Evolutionary conservation across 2,329 filamentous ascomycete genomes (phyloP).

Genomic region (Daldinia sp.): DNA sequence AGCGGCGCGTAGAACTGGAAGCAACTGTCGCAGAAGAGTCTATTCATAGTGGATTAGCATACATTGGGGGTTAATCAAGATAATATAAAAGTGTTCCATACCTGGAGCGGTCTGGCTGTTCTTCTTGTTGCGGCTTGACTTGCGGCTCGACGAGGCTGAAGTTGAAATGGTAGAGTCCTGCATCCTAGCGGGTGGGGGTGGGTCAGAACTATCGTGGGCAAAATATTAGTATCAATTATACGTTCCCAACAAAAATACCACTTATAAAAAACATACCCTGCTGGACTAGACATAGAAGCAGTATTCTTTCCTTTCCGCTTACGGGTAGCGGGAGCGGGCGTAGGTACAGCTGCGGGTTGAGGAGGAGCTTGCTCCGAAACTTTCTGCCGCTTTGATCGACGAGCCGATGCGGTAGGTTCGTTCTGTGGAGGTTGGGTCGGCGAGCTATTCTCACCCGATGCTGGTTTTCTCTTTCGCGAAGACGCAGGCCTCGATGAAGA

Average conservation of each 20-base stretch:
- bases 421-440: constrained; percentile 46
- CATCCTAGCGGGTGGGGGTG: constrained; percentile 73
- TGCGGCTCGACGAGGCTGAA: constrained; percentile 76
- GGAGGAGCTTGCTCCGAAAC: constrained; percentile 63
- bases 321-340: constrained; percentile 57
- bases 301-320: constrained; percentile 71
- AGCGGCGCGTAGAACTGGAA: constrained; percentile 57
- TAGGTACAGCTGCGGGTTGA: constrained; percentile 50
- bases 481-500: constrained; percentile 59
- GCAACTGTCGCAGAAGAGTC: constrained; percentile 49
- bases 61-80: not conserved
- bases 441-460: constrained; percentile 62
- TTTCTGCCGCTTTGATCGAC: constrained; percentile 79
- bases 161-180: constrained; percentile 64
- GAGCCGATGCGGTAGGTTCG: constrained; percentile 58
- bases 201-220: constrained; percentile 61
- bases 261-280: constrained; percentile 65
- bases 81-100: constrained; percentile 44
- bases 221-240: constrained; percentile 38
- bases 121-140: constrained; percentile 79
- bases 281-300: constrained; percentile 77
- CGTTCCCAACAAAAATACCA: not conserved
- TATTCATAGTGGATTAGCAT: constrained; percentile 27
- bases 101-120: constrained; percentile 60
- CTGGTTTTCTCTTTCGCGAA: constrained; percentile 81